phyloP scores from a whole-genome alignment of 2,329 filamentous ascomycete species.

The Lachnellula suecica region DNA sequence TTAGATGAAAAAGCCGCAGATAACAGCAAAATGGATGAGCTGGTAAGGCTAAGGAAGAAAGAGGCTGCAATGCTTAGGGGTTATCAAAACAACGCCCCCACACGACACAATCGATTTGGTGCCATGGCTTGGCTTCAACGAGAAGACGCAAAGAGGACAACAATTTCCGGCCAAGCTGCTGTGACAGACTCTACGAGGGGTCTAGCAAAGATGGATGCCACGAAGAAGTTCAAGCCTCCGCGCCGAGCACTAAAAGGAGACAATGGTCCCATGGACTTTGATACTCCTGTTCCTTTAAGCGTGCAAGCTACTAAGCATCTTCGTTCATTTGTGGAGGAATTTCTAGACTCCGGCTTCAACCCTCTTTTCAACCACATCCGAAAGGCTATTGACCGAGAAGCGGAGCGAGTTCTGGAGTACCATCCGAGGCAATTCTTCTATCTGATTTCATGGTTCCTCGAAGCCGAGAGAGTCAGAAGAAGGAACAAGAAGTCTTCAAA shows the following conservation, averaged over 20 bases:
- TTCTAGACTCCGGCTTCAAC: conserved; percentile 94
- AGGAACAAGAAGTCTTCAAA: conserved; percentile 55
- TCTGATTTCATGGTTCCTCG: conserved; percentile 86
- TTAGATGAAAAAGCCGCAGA: conserved; percentile 74
- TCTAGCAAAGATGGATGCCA: conserved; percentile 84
- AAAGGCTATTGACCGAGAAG: conserved; percentile 87
- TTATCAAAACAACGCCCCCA: conserved; percentile 75
- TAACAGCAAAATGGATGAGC: conserved; percentile 68
- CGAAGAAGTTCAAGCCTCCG: conserved; percentile 87
- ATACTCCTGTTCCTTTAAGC: conserved; percentile 69
- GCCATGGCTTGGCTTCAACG: conserved; percentile 97
- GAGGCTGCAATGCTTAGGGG: conserved; percentile 81
- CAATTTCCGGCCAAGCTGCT: conserved; percentile 85
- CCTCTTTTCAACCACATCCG: conserved; percentile 82
- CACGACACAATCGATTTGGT: conserved; percentile 89
- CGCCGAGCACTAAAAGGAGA: conserved; percentile 60
- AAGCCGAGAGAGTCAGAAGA: conserved; percentile 76
- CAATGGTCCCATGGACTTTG: conserved; percentile 71
- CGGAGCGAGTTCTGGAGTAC: conserved; percentile 73
- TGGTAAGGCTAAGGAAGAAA: conserved; percentile 73
- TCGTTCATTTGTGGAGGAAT: conserved; percentile 83
- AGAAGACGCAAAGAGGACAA: conserved; percentile 79
- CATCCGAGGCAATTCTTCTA: conserved; percentile 90
- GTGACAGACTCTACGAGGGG: conserved; percentile 71
- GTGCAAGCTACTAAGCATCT: conserved; percentile 73